Percentiles rank a stretch among this genome's conserved stretches.
These are phyloP conservation scores for Citrullus mucosospermus DNA, from an alignment of 306 rosid species.

Conservation along the genomic window DNA sequence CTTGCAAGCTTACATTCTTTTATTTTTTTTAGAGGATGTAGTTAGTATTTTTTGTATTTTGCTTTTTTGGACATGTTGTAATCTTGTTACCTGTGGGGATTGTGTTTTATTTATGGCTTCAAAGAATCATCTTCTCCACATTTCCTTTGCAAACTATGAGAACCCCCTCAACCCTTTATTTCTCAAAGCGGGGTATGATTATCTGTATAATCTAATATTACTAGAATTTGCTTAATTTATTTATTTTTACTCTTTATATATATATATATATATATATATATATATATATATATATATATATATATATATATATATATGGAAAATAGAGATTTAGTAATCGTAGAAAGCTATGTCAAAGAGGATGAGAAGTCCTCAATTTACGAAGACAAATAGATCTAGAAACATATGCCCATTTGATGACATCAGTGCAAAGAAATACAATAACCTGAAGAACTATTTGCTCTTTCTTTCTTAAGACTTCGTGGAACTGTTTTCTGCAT, in stretches of 20 bases:
- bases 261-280: too few species aligned
- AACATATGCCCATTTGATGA: neutral
- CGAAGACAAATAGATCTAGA: neutral
- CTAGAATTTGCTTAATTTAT: neutral
- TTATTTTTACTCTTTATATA: neutral
- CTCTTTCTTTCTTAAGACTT: neutral
- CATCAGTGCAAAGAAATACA: neutral
- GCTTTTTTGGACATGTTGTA: neutral
- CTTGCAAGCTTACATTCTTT: neutral
- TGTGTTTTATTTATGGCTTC: neutral
- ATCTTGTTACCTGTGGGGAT: neutral
- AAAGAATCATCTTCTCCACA: neutral
- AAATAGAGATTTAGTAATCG: neutral
- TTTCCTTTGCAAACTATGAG: neutral
- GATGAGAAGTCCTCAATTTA: neutral
- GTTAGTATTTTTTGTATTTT: neutral
- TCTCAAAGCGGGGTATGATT: neutral
- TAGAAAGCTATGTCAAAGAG: neutral
- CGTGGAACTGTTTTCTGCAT: neutral
- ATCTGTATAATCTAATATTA: neutral
- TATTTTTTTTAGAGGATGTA: neutral
- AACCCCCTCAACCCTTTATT: neutral
- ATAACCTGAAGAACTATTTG: neutral
- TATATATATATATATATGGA: neutral
- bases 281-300: too few species aligned